Evolutionary conservation across 192 early-diverging fungal species (phyloP), one percentile per base, ranked within the genome.

Genomic region (Gaertneriomyces semiglobifer): DNA sequence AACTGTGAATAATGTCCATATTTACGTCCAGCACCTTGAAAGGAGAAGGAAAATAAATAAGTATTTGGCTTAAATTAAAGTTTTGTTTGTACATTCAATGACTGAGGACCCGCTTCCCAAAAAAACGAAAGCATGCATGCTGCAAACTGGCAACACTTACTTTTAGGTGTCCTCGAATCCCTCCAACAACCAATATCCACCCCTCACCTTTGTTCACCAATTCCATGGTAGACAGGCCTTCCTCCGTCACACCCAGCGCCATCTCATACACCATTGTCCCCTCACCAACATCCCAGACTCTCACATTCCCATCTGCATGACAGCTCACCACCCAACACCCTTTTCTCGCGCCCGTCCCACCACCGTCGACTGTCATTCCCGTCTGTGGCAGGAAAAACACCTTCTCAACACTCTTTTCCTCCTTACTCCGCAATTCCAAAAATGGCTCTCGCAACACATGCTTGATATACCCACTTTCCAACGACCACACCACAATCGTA

Each of bases 251-350:
- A 7, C 70, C 64, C 69, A 80, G 78, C 50, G 11, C 4, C 19
- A 83, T 77, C 67, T 86, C 84, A 53, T 69, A 75, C 9, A 86
- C 53, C 77, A 86, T 70, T 3, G 16, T 50, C 6, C 76, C 80
- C 9, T 84, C 76, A 25, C 74, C 69, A 2, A 79, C 68, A 68
- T 86, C 82, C 84, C 84, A 86, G 50, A 81, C 69, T 56, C 84
- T 52, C 20, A 86, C 48, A 66, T 74, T 72, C 4, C 84, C 84
- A 75, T 86, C 81, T 7, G 81, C 75, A 70, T 83, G 78, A 51
- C 77, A 79, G 1, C 25, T 33, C 2, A 33, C 25, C 1, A 33
- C 25, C 25, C 25, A 33, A 33, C 25, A 33, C 25, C 25, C 25
- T 2, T 33, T 33, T 33, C 25, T 33, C 25, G 25, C 25, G 25